A percentile compares a stretch with the other conserved stretches of the same genome.
Evolutionary conservation across 176 grass and related monocot genomes (phyloP).

Genomic region (Oryza punctata): DNA sequence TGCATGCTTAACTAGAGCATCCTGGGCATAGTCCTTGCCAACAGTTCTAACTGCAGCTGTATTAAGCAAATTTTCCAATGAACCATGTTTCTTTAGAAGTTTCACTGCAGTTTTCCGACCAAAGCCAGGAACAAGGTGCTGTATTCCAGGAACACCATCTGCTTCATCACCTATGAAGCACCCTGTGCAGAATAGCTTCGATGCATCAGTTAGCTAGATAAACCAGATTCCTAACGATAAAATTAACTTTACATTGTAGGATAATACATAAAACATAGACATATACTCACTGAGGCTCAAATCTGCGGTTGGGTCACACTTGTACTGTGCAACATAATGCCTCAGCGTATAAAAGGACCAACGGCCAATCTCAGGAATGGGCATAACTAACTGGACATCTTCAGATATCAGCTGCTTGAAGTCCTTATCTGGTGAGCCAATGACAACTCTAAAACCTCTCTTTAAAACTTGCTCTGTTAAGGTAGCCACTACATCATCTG

Average conservation of each 20-base stretch:
- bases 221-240: not conserved
- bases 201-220: conserved; percentile 11
- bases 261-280: conserved; percentile 6
- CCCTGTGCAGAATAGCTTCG: conserved; percentile 39
- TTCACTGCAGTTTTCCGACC: conserved; percentile 89
- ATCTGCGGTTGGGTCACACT: conserved; percentile 78
- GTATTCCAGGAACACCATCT: conserved; percentile 95
- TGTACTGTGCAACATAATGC: conserved; percentile 89
- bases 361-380: conserved; percentile 78
- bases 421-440: conserved; percentile 90
- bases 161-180: conserved; percentile 93
- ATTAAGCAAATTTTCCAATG: conserved; percentile 81
- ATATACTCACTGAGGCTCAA: conserved; percentile 92
- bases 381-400: conserved; percentile 85
- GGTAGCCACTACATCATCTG: conserved; percentile 90
- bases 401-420: conserved; percentile 96
- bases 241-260: not conserved
- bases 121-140: conserved; percentile 76
- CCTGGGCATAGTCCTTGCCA: conserved; percentile 88
- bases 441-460: conserved; percentile 65
- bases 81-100: conserved; percentile 86
- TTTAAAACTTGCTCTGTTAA: conserved; percentile 66
- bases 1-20: conserved; percentile 76
- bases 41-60: conserved; percentile 73
- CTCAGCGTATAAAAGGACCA: conserved; percentile 92